Evolutionary conservation across 768 basidiomycete genomes (phyloP), one percentile per base, ranked within the genome.

Genomic region (Tephrocybe sp.): DNA sequence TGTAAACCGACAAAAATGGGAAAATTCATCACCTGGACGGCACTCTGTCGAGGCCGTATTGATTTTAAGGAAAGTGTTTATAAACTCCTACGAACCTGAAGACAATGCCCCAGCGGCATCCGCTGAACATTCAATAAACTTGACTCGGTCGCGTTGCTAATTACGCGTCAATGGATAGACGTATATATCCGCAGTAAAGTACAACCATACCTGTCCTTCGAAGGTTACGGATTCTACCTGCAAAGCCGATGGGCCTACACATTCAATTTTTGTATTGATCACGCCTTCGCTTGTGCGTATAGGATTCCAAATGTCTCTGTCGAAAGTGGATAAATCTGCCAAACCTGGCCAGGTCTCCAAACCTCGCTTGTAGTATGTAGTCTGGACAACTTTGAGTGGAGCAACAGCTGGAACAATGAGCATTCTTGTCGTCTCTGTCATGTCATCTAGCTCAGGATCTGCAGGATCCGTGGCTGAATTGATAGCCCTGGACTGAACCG

Each of bases 361-460:
- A 29, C 74, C 60, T 30, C 78, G 71, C 46, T 69, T 64, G 55
- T 91, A 93, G 1, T 62, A 63, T 9, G 86, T 76, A 6, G 72
- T 70, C 54, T 83, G 82, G 2, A 63, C 69, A 15, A 77, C 66
- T 29, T 69, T 70, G 49, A 97, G 73, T 0, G 90, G 80, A 4
- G 75, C 73, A n/a, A 82, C 69, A 0, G 84, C 81, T 2, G 85
- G 80, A 12, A 97, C 75, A 4, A 74, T 64, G 12, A 94, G 61
- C 9, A 89, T 86, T 51, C 76, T 78, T 40, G 89, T 68, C 0
- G 77, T 76, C 61, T 95, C 93, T 50, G 76, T 81, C 58, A 58
- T 68, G 57, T 64, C 71, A 51, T 60, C 57, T 9, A 53, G 55
- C 31, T 62, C 59, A 24, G 61, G 57, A 24, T 61, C 57, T 19